Base-by-base conservation (phyloP, 2,329 filamentous ascomycete species). In the Colletotrichum karsti region DNA sequence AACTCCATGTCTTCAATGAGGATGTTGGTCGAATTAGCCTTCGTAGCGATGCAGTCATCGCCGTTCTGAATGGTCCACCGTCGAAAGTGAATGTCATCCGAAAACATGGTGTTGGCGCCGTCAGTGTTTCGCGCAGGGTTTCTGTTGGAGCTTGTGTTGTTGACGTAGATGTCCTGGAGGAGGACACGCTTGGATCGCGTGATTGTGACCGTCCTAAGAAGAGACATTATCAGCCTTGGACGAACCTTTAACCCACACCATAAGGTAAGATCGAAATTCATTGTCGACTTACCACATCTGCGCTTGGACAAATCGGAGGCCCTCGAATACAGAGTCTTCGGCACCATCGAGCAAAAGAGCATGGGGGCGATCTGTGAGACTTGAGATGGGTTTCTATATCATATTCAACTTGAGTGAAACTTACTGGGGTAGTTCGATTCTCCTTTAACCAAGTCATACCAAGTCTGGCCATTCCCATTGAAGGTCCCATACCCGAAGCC, bases 21-120 rank as follows among this genome's bases (percentile, higher is more conserved):
- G 53, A 90, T 85, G 69, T 88, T 85, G 12, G 83, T 87, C 44
- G 81, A 84, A 72, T 90, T 89, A 20, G 80, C 83, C 74, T 89
- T 89, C 56, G 83, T 72, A 0, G 83, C 82, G 57, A 90, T 85
- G 68, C 80, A 80, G 72, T 87, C 85, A 72, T 88, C 85, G 26
- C 84, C 85, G 63, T 85, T 86, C 70, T 80, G 78, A 5, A 88
- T 80, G 3, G 74, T 78, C 85, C 83, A 87, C 13, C 82, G 78
- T 5, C 78, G 75, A 64, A 88, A 83, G 1, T 80, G 83, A 63
- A 88, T 86, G 69, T 84, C 80, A 51, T 84, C 80, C 9, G 83
- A 83, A 71, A 81, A 83, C 44, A 88, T 80, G 0, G 86, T 88
- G 66, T 89, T 85, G 3, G 77, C 77, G 7, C 80, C 81, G 70